A percentile compares a stretch with the other conserved stretches of the same genome.
These are phyloP conservation scores for Eucalyptus pumila DNA, from an alignment of 345 rosid species.

Conservation along the genomic window DNA sequence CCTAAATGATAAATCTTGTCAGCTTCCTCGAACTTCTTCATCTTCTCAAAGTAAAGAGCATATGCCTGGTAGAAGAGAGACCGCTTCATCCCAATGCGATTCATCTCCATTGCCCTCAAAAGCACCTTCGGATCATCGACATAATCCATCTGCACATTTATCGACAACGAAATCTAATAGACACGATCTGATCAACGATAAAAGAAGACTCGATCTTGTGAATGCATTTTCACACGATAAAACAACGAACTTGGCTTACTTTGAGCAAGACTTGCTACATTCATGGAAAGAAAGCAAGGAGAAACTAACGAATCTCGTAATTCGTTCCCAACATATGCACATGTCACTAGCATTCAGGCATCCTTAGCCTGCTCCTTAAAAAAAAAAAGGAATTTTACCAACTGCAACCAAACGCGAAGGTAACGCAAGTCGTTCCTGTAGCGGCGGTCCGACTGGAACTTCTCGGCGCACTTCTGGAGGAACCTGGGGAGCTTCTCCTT, in stretches of 20 bases:
- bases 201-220: not conserved
- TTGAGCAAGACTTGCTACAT: not conserved
- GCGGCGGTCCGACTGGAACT: conserved; percentile 65
- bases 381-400: conserved; percentile 23
- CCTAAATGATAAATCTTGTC: conserved; percentile 85
- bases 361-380: not conserved
- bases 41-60: conserved; percentile 81
- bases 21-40: conserved; percentile 73
- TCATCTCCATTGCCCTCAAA: conserved; percentile 65
- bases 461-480: conserved; percentile 65
- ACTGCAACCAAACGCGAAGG: conserved; percentile 83
- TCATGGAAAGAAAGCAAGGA: not conserved
- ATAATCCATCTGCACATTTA: conserved; percentile 73
- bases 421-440: conserved; percentile 73
- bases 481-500: conserved; percentile 85
- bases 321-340: not conserved
- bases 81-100: conserved; percentile 50
- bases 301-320: not conserved
- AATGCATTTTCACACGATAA: not conserved
- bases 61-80: conserved; percentile 86
- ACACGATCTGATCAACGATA: not conserved
- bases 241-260: not conserved
- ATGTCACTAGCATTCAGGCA: not conserved
- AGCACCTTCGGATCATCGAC: conserved; percentile 71
- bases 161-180: not conserved